A percentile compares a stretch with the other conserved stretches of the same genome.
phyloP scores from a whole-genome alignment of 306 rosid genomes.

The Mucuna pruriens region DNA sequence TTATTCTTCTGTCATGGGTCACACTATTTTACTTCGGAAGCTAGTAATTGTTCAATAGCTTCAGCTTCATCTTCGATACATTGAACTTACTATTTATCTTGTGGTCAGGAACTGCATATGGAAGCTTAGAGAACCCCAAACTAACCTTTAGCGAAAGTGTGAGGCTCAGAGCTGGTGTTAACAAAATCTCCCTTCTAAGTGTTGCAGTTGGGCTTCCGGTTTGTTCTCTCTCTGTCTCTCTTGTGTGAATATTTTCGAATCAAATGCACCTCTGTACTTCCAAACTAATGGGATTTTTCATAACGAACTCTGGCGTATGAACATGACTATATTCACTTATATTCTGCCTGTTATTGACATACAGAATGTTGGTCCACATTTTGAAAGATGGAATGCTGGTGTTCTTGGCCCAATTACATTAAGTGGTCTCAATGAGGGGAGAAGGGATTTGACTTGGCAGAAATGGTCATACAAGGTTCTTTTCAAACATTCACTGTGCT shows the following conservation, averaged over 20 bases:
- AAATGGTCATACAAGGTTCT: conserved; percentile 97
- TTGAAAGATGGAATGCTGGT: conserved; percentile 97
- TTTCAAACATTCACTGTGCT: conserved; percentile 8
- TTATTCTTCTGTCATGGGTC: background rate
- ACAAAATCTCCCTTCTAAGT: conserved; percentile 87
- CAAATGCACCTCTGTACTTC: conserved; percentile 23
- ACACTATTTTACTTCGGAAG: conserved; percentile 5
- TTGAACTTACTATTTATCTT: conserved; percentile 27
- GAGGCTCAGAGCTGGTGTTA: conserved; percentile 81
- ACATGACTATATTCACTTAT: conserved; percentile 28
- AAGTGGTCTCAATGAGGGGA: conserved; percentile 88
- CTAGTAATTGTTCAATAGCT: conserved; percentile 32
- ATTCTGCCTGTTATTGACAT: conserved; percentile 32
- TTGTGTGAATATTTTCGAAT: background rate
- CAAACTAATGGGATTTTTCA: conserved; percentile 8
- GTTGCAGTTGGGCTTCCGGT: conserved; percentile 99
- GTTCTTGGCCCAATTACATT: conserved; percentile 87
- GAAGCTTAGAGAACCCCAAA: conserved; percentile 88
- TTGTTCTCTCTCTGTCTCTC: conserved; percentile 47
- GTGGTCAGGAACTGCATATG: conserved; percentile 78
- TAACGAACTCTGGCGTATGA: background rate
- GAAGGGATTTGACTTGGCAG: conserved; percentile 96
- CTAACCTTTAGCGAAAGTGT: conserved; percentile 74
- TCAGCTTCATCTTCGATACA: conserved; percentile 22
- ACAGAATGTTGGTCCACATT: conserved; percentile 98